Conservation (phyloP, 192 early-diverging fungal genomes). For the Coemansia sp. region DNA sequence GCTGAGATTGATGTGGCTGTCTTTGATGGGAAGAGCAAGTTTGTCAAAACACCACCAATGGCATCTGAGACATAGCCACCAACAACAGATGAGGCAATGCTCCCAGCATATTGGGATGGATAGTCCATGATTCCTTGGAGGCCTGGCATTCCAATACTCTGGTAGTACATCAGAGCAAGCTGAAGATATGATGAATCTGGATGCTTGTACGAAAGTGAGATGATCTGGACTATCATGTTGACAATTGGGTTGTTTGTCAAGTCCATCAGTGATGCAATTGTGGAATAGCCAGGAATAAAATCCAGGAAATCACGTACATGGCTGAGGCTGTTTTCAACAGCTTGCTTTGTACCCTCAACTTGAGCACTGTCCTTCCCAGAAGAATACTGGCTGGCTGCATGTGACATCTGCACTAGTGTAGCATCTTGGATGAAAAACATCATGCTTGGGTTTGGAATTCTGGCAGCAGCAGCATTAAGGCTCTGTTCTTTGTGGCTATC, state of each 20-base stretch:
- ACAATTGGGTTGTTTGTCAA: constrained; percentile 16
- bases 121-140: constrained; percentile 14
- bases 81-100: constrained; percentile 25
- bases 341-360: background rate
- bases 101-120: constrained; percentile 33
- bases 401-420: constrained; percentile 4
- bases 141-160: constrained; percentile 37
- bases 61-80: constrained; percentile 42
- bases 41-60: constrained; percentile 13
- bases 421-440: constrained; percentile 26
- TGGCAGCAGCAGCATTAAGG: background rate
- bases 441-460: constrained; percentile 34
- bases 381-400: background rate
- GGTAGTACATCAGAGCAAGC: constrained; percentile 29
- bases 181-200: constrained; percentile 32
- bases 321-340: constrained; percentile 12
- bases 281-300: constrained; percentile 13
- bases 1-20: background rate
- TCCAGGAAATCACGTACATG: constrained; percentile 18
- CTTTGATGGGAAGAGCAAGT: constrained; percentile 12
- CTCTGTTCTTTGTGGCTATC: background rate
- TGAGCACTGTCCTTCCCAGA: background rate
- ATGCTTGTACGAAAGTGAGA: constrained; percentile 27
- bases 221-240: constrained; percentile 14
- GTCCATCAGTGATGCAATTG: constrained; percentile 5